These are phyloP conservation scores for Vigna unguiculata DNA, from an alignment of 306 rosid species.

Conservation along the genomic window DNA sequence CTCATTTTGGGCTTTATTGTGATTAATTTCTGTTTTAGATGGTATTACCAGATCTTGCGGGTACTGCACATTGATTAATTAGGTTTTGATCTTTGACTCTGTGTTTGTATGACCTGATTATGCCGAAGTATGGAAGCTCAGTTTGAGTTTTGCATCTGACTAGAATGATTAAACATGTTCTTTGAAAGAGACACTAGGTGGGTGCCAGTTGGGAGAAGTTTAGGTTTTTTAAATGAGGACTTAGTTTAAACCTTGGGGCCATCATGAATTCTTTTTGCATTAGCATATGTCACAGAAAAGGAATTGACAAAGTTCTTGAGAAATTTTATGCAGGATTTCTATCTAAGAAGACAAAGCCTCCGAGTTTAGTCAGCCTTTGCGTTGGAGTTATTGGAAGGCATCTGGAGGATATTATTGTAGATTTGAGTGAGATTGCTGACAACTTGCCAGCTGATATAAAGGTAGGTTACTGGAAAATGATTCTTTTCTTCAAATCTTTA, in stretches of 20 bases:
- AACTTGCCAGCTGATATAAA: constrained; percentile 80
- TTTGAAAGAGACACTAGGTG: constrained; percentile 14
- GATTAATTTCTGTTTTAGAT: constrained; percentile 3
- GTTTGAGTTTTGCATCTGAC: constrained; percentile 16
- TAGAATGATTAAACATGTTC: constrained; percentile 14
- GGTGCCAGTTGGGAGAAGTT: constrained; percentile 19
- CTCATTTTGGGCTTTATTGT: constrained; percentile 13
- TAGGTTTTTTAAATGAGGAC: not conserved
- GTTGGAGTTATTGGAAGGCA: constrained; percentile 80
- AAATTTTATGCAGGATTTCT: constrained; percentile 55
- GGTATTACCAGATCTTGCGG: not conserved
- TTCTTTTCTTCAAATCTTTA: constrained; percentile 16
- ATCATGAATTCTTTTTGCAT: not conserved
- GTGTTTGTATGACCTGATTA: constrained; percentile 25
- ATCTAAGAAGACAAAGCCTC: constrained; percentile 59
- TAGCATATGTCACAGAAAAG: not conserved
- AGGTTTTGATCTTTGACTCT: constrained; percentile 12
- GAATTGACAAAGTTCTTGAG: constrained; percentile 20
- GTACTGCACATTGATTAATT: not conserved
- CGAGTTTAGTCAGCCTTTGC: constrained; percentile 75
- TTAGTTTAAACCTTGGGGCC: constrained; percentile 19
- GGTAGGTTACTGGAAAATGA: constrained; percentile 49
- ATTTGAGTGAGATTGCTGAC: constrained; percentile 72
- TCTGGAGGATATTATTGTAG: constrained; percentile 81
- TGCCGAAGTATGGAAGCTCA: not conserved